Conservation (phyloP, 2,329 filamentous ascomycete genomes). For the Neophaeococcomyces mojaviensis region DNA sequence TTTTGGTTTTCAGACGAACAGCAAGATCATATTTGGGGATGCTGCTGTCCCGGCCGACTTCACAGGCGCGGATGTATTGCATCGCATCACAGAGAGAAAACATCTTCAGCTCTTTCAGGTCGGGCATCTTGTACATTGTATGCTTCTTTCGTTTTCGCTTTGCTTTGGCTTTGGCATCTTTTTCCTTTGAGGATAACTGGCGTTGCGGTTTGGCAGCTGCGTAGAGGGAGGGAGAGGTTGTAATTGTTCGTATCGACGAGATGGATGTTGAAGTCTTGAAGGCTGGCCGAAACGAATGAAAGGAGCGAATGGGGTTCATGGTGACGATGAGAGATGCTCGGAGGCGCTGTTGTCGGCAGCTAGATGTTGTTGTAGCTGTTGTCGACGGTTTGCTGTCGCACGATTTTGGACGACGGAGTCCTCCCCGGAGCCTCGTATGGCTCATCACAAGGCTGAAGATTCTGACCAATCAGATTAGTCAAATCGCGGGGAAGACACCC, state of each 20-base stretch:
- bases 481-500: slow-evolving; percentile 5
- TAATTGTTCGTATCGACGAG: slow-evolving; percentile 13
- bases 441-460: not conserved
- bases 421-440: not conserved
- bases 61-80: slow-evolving; percentile 83
- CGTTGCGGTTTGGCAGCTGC: slow-evolving; percentile 25
- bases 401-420: slow-evolving; percentile 5
- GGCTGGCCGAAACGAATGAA: too few species aligned
- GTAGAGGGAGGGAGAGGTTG: slow-evolving; percentile 25
- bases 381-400: not conserved
- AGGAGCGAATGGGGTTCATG: too few species aligned
- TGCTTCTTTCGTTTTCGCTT: slow-evolving; percentile 58
- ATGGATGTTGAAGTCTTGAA: too few species aligned
- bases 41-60: slow-evolving; percentile 72
- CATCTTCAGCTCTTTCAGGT: slow-evolving; percentile 59
- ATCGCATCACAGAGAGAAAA: slow-evolving; percentile 88
- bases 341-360: too few species aligned
- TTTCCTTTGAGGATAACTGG: slow-evolving; percentile 25
- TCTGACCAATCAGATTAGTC: not conserved
- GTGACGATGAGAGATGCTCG: too few species aligned
- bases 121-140: slow-evolving; percentile 56
- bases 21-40: slow-evolving; percentile 81
- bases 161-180: slow-evolving; percentile 51
- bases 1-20: slow-evolving; percentile 72
- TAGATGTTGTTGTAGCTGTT: too few species aligned